Base-by-base conservation (phyloP, 345 rosid genomes). In the Heritiera littoralis region DNA sequence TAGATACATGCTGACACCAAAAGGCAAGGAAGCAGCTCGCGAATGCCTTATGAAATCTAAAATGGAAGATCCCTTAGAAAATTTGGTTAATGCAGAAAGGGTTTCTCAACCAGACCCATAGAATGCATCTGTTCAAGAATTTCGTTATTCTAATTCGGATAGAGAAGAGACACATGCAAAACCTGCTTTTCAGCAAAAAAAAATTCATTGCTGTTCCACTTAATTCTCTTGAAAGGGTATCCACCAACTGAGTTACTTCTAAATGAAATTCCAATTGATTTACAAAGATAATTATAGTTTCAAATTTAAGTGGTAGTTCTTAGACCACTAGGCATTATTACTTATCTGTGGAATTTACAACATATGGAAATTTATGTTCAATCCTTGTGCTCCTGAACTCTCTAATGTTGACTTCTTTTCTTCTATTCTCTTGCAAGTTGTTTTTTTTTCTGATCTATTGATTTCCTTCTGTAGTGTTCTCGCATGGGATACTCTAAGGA, bases 1-100 rank as follows among this genome's bases (percentile, higher is more conserved):
- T 83, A 95, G 98, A 89, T 95, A 91, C 84, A 95, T 88, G 98
- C 89, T 95, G 85, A 92, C 97, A 67, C 88, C 61, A 77, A 92
- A 88, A 87, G 99, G 99, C 75, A 85, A 68, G 74, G 93, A 91
- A 66, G 89, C 85, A 77, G 98, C 98, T 65, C 87, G 78, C 20
- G 94, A 92, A 46, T 93, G 98, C 81, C 85, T 90, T 46, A 65
- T 63, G 72, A 87, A 94, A 84, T 92, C 99, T 82, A 89, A 91
- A 82, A 70, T 94, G 82, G 76, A 55, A 30, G 87, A 86, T 81
- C 85, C 94, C 61, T 60, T 52, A 32, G 85, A 82, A 72, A 80
- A 72, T 74, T 65, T 80, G 73, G 78, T 84, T 46, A 83, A 79
- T 68, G 83, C 71, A 41, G 89, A 81, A 63, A 85, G 74, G 51